Conservation (phyloP, 768 basidiomycete species). For the Kwoniella newhampshirensis region DNA sequence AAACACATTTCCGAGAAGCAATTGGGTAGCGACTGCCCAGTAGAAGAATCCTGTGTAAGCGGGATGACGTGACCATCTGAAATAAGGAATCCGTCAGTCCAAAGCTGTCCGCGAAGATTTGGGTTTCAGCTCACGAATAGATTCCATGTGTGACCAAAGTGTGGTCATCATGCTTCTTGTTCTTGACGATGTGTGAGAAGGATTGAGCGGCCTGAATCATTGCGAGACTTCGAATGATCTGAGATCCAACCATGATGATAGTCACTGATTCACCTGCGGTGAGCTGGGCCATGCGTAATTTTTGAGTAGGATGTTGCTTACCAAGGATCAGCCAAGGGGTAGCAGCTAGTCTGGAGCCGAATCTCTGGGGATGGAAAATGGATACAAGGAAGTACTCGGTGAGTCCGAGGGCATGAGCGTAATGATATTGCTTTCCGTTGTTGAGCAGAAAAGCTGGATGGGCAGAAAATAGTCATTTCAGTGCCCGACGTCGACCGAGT, state of each 20-base stretch:
- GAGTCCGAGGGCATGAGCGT: constrained; percentile 76
- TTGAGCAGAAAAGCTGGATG: constrained; percentile 93
- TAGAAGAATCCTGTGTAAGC: constrained; percentile 97
- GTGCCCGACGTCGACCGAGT: too few relatives aligned
- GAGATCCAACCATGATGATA: constrained; percentile 65
- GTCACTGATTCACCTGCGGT: constrained; percentile 63
- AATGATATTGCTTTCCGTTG: constrained; percentile 80
- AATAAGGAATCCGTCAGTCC: background rate
- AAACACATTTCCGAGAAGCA: constrained; percentile 82
- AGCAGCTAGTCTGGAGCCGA: constrained; percentile 19
- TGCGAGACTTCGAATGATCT: constrained; percentile 77
- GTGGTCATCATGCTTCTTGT: constrained; percentile 70
- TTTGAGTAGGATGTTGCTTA: constrained; percentile 4
- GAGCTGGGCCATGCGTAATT: constrained; percentile 8
- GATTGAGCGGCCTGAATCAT: constrained; percentile 94
- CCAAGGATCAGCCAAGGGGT: constrained; percentile 4
- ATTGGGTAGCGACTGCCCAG: constrained; percentile 93
- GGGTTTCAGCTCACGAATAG: constrained; percentile 65
- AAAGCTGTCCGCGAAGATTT: background rate
- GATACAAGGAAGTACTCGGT: constrained; percentile 73
- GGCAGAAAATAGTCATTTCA: background rate
- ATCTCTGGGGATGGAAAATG: constrained; percentile 67
- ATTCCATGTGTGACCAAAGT: constrained; percentile 82
- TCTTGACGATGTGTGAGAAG: constrained; percentile 87
- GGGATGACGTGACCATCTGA: constrained; percentile 84